Evolutionary conservation across 75 land plant genomes (phyloP).

Genomic region (Isoetes taiwanensis): DNA sequence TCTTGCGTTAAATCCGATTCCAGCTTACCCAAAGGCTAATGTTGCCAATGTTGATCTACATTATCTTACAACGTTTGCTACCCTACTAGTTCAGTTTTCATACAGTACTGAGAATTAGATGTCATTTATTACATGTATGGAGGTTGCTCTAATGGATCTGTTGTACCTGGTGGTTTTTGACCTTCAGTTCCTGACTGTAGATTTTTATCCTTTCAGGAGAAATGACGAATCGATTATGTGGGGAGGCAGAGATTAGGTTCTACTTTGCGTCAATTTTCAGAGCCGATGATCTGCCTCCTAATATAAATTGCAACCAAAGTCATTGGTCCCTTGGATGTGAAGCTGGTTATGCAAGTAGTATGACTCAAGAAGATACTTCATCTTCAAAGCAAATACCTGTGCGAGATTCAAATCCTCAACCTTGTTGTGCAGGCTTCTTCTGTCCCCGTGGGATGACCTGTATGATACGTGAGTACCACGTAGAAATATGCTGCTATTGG

Average conservation of each 20-base stretch:
- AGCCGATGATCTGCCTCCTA: slow-evolving; percentile 23
- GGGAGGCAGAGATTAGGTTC: slow-evolving; percentile 48
- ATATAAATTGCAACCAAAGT: slow-evolving; percentile 64
- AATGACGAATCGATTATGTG: slow-evolving; percentile 35
- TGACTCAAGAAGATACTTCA: slow-evolving; percentile 18
- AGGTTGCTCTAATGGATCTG: too few relatives aligned
- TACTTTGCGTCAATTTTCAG: slow-evolving; percentile 32
- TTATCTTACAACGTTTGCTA: too few relatives aligned
- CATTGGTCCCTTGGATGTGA: slow-evolving; percentile 75
- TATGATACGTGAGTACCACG: slow-evolving; percentile 82
- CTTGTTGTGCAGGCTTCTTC: slow-evolving; percentile 91
- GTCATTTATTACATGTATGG: too few relatives aligned
- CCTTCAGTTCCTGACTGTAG: neutral
- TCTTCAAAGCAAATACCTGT: slow-evolving; percentile 20
- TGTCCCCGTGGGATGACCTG: slow-evolving; percentile 86
- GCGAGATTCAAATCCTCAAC: slow-evolving; percentile 27
- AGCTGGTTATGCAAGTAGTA: slow-evolving; percentile 65
- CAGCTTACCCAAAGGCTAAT: too few relatives aligned
- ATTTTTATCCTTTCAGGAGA: slow-evolving; percentile 28
- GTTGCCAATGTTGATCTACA: too few relatives aligned
- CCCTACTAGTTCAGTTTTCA: too few relatives aligned
- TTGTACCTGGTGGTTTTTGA: too few relatives aligned
- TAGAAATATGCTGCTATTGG: too few relatives aligned
- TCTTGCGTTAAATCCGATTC: too few relatives aligned
- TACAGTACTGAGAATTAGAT: too few relatives aligned